Evolutionary conservation across 2,329 filamentous ascomycete species (phyloP).

Genomic region (Ustulina deusta): DNA sequence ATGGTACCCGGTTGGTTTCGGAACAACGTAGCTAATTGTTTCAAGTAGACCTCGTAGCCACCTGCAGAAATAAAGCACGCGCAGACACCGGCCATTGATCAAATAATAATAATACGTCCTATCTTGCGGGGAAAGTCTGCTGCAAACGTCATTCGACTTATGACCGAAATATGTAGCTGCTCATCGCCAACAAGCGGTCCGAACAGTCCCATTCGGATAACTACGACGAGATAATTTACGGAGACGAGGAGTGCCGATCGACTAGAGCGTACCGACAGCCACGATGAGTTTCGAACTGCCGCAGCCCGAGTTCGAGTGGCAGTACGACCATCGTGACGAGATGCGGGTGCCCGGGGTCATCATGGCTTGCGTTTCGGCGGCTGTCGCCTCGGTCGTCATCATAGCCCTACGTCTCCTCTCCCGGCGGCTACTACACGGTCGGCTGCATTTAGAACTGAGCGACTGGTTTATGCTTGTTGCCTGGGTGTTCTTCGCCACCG

Average conservation of each 20-base stretch:
- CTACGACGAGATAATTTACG: not conserved
- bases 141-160: not conserved
- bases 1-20: slow-evolving; percentile 15
- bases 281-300: slow-evolving; percentile 26
- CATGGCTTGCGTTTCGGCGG: slow-evolving; percentile 25
- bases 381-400: slow-evolving; percentile 22
- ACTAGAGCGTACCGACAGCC: not conserved
- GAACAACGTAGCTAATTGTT: slow-evolving; percentile 19
- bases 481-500: slow-evolving; percentile 23
- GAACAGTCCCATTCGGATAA: slow-evolving; percentile 1
- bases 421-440: slow-evolving; percentile 17
- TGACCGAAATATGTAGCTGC: slow-evolving; percentile 15
- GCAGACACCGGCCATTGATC: slow-evolving; percentile 1
- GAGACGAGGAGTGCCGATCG: slow-evolving; percentile 14
- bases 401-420: slow-evolving; percentile 30
- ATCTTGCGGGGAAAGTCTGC: not conserved
- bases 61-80: slow-evolving; percentile 11
- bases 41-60: slow-evolving; percentile 11
- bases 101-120: not conserved
- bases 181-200: slow-evolving; percentile 13
- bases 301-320: slow-evolving; percentile 27
- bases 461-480: slow-evolving; percentile 33
- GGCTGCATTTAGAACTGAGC: slow-evolving; percentile 24
- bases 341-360: slow-evolving; percentile 22
- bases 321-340: slow-evolving; percentile 32